Base-by-base conservation (phyloP, 2,329 filamentous ascomycete species). In the Colletotrichum lupini region DNA sequence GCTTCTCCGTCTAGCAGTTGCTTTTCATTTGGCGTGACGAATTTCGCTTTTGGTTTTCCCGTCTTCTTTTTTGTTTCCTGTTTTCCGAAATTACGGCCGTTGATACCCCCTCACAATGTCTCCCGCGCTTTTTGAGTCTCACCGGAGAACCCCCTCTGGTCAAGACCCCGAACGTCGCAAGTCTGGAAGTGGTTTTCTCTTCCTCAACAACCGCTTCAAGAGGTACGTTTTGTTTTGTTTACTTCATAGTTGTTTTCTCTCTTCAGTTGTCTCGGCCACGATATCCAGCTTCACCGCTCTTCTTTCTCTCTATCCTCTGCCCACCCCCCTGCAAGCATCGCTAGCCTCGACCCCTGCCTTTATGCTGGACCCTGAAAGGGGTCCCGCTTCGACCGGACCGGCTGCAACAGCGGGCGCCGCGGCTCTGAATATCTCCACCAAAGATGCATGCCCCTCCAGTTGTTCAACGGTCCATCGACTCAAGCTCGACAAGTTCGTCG, bases 181-280 rank as follows among this genome's bases (percentile, higher is more conserved):
- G 55, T 73, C 70, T 26, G 68, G 68, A 14, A 73, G 67, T 55
- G 70, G 70, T 49, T 73, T 73, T n/a, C 67, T 73, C 14, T 73
- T 73, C 66, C 32, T 73, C 30, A 73, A 73, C 66, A 73, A 73
- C 66, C 61, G 70, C 22, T 73, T 73, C 70, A 73, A 73, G 59
- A 73, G 70, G 70, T 73, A 64, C 22, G 70, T 68, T 37, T 30
- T 19, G 22, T 62, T 57, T 67, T 61, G 22, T 68, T 62, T 62
- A 14, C 35, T 69, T 69, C 46, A 7, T 3, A 30, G 14, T 53
- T 57, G 52, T 68, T 56, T 59, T 5, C 63, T 46, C 14, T 63
- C 37, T 65, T 42, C n/a, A 61, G 68, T 72, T 67, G 68, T 62
- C 70, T 42, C 14, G 66, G 66, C 46, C 59, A 65, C 70, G 42